Percentiles rank a stretch among this genome's conserved stretches.
phyloP scores from a whole-genome alignment of 208 protist species.

The Leishmania braziliensis region DNA sequence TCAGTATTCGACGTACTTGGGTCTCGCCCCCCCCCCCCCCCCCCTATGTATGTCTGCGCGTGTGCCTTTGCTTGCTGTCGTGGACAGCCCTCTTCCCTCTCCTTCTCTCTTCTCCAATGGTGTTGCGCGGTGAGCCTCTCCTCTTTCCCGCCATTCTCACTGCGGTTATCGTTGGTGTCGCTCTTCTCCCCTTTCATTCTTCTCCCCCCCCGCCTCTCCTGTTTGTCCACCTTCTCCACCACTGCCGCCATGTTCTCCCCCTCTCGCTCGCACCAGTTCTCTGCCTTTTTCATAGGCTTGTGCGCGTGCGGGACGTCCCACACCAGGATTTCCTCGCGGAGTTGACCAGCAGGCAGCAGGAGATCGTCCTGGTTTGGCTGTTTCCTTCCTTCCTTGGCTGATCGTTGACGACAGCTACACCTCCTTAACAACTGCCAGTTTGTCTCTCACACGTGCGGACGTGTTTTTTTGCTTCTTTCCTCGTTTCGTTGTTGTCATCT shows the following conservation, averaged over 20 bases:
- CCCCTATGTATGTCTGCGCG: neutral
- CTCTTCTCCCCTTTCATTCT: no score
- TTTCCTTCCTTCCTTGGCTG: neutral
- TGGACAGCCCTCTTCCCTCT: neutral
- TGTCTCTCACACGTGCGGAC: neutral
- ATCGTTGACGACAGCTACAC: neutral
- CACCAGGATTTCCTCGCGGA: neutral
- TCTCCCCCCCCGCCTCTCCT: no score
- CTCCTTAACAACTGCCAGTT: neutral
- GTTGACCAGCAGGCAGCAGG: neutral
- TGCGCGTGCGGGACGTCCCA: neutral
- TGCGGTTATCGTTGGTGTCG: no score
- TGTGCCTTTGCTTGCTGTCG: neutral
- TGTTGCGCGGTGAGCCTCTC: no score
- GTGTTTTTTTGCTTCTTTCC: neutral
- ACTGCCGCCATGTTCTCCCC: no score
- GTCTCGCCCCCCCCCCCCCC: no score
- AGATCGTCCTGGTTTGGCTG: neutral
- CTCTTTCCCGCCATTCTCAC: no score
- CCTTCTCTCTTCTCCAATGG: neutral
- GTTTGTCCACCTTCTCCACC: no score
- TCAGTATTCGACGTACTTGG: neutral
- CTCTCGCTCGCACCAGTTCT: neutral
- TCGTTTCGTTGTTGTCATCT: neutral
- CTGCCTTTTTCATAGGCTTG: neutral